Evolutionary conservation across 2,329 filamentous ascomycete species (phyloP).

Genomic region (Xylariomycetidae sp.): DNA sequence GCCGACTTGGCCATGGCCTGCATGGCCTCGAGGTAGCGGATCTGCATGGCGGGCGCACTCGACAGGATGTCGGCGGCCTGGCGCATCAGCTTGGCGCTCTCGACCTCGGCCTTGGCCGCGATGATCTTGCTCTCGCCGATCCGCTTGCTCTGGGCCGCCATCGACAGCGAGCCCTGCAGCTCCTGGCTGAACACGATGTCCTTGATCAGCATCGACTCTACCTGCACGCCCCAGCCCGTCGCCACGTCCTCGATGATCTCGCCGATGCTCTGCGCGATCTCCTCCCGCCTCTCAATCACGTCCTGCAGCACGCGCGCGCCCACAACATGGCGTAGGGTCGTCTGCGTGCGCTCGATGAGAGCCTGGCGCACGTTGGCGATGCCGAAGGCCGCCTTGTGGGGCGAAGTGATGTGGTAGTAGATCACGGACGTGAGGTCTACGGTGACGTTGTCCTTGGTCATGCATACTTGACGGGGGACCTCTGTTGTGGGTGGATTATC

Average conservation of each 20-base stretch:
- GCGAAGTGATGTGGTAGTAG: conserved; percentile 95
- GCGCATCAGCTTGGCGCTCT: conserved; percentile 88
- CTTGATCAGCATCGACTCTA: conserved; percentile 99
- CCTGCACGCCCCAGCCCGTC: conserved; percentile 87
- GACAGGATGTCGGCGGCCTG: conserved; percentile 91
- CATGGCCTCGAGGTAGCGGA: conserved; percentile 97
- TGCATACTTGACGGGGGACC: conserved; percentile 93
- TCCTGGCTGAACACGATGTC: conserved; percentile 97
- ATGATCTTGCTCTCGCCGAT: conserved; percentile 99
- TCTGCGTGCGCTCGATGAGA: conserved; percentile 97
- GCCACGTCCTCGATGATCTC: conserved; percentile 98
- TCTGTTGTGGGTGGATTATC: conserved; percentile 82
- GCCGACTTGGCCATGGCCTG: conserved; percentile 96
- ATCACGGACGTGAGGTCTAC: conserved; percentile 93
- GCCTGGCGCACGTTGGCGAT: conserved; percentile 93
- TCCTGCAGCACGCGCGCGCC: conserved; percentile 94
- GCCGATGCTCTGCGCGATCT: conserved; percentile 89
- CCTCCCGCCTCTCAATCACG: conserved; percentile 96
- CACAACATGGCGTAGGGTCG: conserved; percentile 92
- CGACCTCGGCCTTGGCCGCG: conserved; percentile 92
- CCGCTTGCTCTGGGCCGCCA: conserved; percentile 98
- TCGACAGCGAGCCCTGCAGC: conserved; percentile 90
- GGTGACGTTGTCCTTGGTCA: conserved; percentile 99
- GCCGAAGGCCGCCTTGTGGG: conserved; percentile 95
- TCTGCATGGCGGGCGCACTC: conserved; percentile 94